Evolutionary conservation across 2,329 filamentous ascomycete species (phyloP).

Genomic region (Fusarium transvaalense): DNA sequence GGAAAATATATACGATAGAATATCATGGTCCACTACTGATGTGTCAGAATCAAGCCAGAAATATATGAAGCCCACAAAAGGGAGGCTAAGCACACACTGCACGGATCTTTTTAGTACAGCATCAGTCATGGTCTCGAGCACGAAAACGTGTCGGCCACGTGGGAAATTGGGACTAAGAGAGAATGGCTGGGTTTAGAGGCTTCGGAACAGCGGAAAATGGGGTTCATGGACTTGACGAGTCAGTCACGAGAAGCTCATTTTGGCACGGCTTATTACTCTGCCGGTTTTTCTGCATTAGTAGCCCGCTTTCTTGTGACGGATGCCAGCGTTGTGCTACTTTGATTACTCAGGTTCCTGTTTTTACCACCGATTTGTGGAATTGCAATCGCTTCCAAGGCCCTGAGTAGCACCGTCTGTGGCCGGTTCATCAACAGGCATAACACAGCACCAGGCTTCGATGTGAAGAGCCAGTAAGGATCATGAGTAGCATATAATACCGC

Average conservation of each 20-base stretch:
- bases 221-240: slow-evolving; percentile 12
- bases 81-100: neutral
- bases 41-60: neutral
- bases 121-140: slow-evolving; percentile 2
- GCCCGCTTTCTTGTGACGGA: neutral
- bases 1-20: neutral
- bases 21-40: neutral
- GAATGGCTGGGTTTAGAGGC: neutral
- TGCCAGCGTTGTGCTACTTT: neutral
- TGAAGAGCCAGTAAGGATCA: neutral
- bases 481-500: neutral
- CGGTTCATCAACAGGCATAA: neutral
- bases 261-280: neutral
- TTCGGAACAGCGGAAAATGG: neutral
- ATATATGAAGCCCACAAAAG: neutral
- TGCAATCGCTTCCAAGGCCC: neutral
- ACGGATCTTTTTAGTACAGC: neutral
- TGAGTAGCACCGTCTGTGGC: neutral
- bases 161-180: neutral
- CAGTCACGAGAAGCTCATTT: neutral
- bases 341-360: neutral
- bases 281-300: neutral
- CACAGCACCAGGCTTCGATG: neutral
- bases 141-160: slow-evolving; percentile 29
- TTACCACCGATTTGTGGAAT: neutral